These are phyloP conservation scores for Dionaea muscipula DNA, from an alignment of 179 eudicot genomes.

Conservation along the genomic window DNA sequence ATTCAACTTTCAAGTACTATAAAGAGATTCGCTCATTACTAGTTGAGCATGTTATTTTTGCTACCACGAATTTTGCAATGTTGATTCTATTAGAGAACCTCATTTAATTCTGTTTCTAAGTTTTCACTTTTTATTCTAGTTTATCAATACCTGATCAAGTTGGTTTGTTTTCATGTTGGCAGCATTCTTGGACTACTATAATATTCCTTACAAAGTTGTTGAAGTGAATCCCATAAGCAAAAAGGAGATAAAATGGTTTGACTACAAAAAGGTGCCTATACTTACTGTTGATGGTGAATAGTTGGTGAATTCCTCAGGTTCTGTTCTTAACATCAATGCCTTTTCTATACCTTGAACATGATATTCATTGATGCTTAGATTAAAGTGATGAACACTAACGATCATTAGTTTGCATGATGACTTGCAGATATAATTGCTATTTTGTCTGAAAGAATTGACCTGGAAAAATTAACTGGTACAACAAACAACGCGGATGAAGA, in stretches of 20 bases:
- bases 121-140: neutral
- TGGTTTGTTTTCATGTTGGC: conserved; percentile 12
- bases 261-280: conserved; percentile 91
- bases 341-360: neutral
- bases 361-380: neutral
- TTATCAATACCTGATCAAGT: too few relatives aligned
- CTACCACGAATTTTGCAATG: too few relatives aligned
- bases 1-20: too few relatives aligned
- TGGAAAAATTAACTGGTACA: conserved; percentile 23
- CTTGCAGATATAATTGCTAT: conserved; percentile 61
- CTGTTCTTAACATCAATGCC: conserved; percentile 13
- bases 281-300: conserved; percentile 81
- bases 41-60: too few relatives aligned
- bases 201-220: conserved; percentile 84
- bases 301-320: conserved; percentile 91
- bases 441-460: conserved; percentile 36
- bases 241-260: conserved; percentile 96
- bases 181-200: conserved; percentile 88
- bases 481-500: conserved; percentile 44
- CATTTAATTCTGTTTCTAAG: too few relatives aligned
- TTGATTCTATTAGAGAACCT: too few relatives aligned
- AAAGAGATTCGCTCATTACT: too few relatives aligned
- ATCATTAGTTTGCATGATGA: neutral
- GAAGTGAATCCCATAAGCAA: conserved; percentile 96
- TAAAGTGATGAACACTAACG: neutral